These are phyloP conservation scores for Scheffersomyces quercinus DNA, from an alignment of 1,139 yeast species.

Conservation along the genomic window DNA sequence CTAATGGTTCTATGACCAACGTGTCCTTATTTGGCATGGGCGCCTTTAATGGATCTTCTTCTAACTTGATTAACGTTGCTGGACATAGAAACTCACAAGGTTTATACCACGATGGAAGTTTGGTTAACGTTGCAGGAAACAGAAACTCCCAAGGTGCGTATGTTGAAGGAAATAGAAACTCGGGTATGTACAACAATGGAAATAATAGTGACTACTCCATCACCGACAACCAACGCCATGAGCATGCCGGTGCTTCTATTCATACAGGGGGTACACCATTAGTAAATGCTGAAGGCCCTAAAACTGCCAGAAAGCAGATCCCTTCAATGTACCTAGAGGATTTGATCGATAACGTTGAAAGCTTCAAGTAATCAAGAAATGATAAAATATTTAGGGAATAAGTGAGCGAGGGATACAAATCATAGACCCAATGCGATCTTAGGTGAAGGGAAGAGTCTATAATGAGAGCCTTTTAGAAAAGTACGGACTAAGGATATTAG, in stretches of 20 bases:
- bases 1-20: constrained; percentile 26
- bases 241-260: background rate
- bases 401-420: background rate
- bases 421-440: background rate
- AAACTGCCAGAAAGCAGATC: constrained; percentile 35
- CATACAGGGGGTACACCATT: background rate
- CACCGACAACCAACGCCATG: constrained; percentile 1
- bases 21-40: constrained; percentile 25
- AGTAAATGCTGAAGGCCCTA: constrained; percentile 3
- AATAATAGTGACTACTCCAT: constrained; percentile 39
- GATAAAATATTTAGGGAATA: background rate
- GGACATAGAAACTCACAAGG: constrained; percentile 20
- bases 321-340: constrained; percentile 62
- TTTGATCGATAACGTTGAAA: constrained; percentile 39
- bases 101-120: constrained; percentile 30
- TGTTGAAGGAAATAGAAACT: constrained; percentile 1
- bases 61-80: constrained; percentile 26
- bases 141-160: constrained; percentile 30
- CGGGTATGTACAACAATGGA: constrained; percentile 34
- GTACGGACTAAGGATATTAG: too few relatives aligned
- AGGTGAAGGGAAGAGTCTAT: background rate
- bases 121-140: background rate
- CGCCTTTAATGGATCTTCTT: constrained; percentile 16
- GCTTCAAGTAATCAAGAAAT: constrained; percentile 2
- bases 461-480: background rate